Evolutionary conservation across 495 filamentous ascomycete genomes (phyloP).

Genomic region (Tetracladium marchalianum): DNA sequence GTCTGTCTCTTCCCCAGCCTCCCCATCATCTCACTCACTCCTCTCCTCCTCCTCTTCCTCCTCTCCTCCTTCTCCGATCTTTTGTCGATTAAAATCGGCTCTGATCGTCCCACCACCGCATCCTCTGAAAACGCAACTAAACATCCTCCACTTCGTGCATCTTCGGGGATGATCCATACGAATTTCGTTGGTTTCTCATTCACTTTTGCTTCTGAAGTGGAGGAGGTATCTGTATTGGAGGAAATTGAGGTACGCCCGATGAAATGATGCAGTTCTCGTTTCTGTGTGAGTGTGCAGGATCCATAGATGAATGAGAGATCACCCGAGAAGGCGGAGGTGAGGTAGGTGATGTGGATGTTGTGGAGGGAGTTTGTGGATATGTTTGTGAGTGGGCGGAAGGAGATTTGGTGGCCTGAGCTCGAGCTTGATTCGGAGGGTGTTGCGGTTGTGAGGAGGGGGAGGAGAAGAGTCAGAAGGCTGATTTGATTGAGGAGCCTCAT

Average conservation of each 20-base stretch:
- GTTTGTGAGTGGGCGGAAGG: too few species aligned
- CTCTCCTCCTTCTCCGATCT: neutral
- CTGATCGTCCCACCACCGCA: constrained; percentile 15
- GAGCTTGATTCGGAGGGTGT: too few species aligned
- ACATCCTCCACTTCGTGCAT: constrained; percentile 33
- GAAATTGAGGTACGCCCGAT: neutral
- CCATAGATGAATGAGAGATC: neutral
- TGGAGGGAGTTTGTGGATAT: neutral
- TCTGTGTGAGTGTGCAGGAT: neutral
- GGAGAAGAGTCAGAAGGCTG: too few species aligned
- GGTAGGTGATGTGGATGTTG: neutral
- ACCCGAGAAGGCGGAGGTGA: neutral
- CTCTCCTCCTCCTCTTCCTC: neutral
- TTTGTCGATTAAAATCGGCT: constrained; percentile 33
- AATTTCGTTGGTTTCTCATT: constrained; percentile 12
- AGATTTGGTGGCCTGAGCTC: too few species aligned
- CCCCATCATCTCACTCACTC: constrained; percentile 15
- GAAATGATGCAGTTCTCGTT: neutral
- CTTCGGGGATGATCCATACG: constrained; percentile 43
- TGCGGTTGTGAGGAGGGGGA: too few species aligned
- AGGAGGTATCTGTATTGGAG: neutral
- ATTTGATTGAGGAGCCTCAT: too few species aligned
- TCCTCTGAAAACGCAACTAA: constrained; percentile 35
- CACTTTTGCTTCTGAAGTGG: neutral
- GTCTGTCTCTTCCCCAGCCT: neutral